Conservation (phyloP, 2,329 filamentous ascomycete species). For the Botrytis cinerea region DNA sequence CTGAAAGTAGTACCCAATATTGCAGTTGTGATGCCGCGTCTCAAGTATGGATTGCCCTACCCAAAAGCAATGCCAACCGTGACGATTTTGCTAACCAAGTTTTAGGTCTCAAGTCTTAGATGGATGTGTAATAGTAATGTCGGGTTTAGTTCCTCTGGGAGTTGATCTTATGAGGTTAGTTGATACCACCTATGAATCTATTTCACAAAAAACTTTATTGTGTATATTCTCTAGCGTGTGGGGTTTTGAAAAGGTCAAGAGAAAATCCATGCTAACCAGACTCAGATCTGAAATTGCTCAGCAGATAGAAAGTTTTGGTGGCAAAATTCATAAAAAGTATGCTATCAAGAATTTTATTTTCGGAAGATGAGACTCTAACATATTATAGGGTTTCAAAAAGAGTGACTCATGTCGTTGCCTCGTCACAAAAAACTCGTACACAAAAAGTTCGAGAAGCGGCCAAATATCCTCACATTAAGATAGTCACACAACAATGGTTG, state of each 20-base stretch:
- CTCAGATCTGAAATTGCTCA: conserved; percentile 77
- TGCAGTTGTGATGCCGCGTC: conserved; percentile 75
- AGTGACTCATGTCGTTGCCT: conserved; percentile 75
- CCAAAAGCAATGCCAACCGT: background rate
- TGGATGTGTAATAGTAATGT: conserved; percentile 80
- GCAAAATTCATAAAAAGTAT: conserved; percentile 53
- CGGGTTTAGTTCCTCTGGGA: conserved; percentile 83
- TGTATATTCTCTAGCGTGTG: conserved; percentile 25
- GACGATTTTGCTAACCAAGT: conserved; percentile 30
- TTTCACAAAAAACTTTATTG: conserved; percentile 26
- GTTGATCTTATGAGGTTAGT: conserved; percentile 65
- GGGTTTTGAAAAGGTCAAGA: background rate
- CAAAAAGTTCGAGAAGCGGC: conserved; percentile 89
- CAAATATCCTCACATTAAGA: conserved; percentile 77
- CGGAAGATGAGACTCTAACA: conserved; percentile 12
- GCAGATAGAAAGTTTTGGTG: conserved; percentile 86
- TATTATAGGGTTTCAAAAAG: conserved; percentile 55
- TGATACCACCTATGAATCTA: conserved; percentile 4
- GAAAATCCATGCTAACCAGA: conserved; percentile 19
- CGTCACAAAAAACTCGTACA: conserved; percentile 71
- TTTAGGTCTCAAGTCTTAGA: conserved; percentile 62
- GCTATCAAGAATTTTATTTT: background rate
- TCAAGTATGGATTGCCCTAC: conserved; percentile 60
- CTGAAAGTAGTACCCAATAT: conserved; percentile 76
- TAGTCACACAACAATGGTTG: conserved; percentile 91